phyloP scores from a whole-genome alignment of 2,329 filamentous ascomycete genomes.

The Phialemonium atrogriseum region DNA sequence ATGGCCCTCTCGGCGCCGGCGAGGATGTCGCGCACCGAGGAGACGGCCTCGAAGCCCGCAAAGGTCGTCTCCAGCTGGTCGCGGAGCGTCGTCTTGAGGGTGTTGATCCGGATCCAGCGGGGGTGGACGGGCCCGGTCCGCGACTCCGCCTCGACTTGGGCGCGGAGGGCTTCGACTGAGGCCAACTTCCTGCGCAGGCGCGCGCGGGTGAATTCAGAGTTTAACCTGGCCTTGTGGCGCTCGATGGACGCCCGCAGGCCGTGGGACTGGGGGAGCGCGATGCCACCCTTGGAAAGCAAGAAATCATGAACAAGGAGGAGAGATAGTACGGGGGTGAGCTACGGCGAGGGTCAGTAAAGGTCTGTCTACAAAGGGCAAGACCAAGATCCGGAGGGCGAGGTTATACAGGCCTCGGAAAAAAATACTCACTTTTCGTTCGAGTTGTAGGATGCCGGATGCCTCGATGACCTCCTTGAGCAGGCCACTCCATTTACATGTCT shows the following conservation, averaged over 20 bases:
- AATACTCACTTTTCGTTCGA: constrained; percentile 71
- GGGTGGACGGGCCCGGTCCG: constrained; percentile 52
- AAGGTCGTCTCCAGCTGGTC: constrained; percentile 73
- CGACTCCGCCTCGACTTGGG: constrained; percentile 44
- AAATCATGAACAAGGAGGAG: constrained; percentile 82
- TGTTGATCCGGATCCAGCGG: constrained; percentile 89
- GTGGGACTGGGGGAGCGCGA: constrained; percentile 73
- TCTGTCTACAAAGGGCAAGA: neutral
- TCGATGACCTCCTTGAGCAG: constrained; percentile 89
- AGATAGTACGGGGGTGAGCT: constrained; percentile 75
- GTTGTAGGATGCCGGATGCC: constrained; percentile 61
- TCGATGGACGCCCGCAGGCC: constrained; percentile 68
- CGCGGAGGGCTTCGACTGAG: constrained; percentile 57
- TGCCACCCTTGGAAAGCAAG: constrained; percentile 70
- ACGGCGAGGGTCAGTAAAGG: constrained; percentile 8
- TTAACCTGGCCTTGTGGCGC: constrained; percentile 71
- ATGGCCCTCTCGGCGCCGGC: constrained; percentile 37
- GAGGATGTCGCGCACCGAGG: constrained; percentile 49
- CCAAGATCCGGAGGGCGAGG: too few relatives aligned
- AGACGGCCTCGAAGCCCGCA: constrained; percentile 48
- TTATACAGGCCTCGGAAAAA: constrained; percentile 2
- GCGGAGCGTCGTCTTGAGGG: constrained; percentile 61
- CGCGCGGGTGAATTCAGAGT: constrained; percentile 73
- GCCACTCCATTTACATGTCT: constrained; percentile 84
- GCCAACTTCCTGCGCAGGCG: constrained; percentile 64